Evolutionary conservation across 495 filamentous ascomycete genomes (phyloP).

Genomic region (Penicillium cinerascens): DNA sequence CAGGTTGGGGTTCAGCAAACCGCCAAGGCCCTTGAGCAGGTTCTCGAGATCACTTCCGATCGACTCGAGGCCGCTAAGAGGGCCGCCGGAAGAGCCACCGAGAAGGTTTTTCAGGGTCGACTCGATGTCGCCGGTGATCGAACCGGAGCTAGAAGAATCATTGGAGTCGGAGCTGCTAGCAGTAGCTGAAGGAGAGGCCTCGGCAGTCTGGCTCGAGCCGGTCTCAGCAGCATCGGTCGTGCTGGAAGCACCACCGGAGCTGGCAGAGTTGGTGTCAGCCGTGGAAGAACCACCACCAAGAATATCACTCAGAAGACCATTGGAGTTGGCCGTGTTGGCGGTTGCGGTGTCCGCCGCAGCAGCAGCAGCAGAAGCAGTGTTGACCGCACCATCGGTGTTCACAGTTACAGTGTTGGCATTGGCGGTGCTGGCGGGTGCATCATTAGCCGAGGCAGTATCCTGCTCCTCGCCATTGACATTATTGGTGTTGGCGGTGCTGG

Average conservation of each 20-base stretch:
- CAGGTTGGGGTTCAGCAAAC: conserved; percentile 22
- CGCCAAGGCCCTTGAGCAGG: conserved; percentile 15
- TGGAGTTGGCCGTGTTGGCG: background rate
- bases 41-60: conserved; percentile 2
- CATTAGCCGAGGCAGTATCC: background rate
- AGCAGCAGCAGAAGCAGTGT: background rate
- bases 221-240: conserved; percentile 2
- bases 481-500: conserved; percentile 1
- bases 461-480: conserved; percentile 4
- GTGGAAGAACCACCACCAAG: background rate
- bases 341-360: background rate
- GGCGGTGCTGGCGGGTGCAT: conserved; percentile 4
- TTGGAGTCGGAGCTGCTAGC: background rate
- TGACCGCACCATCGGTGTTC: conserved; percentile 4
- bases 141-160: background rate
- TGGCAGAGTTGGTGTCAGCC: too few relatives aligned
- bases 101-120: too few relatives aligned
- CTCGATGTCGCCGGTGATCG: background rate
- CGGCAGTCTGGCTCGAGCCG: background rate
- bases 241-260: background rate
- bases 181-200: background rate
- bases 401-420: conserved; percentile 4
- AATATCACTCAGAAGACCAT: background rate
- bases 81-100: too few relatives aligned
- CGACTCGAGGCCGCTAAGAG: background rate